phyloP scores from a whole-genome alignment of 1,284 basidiomycete species.

The Melampsora larici-populina region DNA sequence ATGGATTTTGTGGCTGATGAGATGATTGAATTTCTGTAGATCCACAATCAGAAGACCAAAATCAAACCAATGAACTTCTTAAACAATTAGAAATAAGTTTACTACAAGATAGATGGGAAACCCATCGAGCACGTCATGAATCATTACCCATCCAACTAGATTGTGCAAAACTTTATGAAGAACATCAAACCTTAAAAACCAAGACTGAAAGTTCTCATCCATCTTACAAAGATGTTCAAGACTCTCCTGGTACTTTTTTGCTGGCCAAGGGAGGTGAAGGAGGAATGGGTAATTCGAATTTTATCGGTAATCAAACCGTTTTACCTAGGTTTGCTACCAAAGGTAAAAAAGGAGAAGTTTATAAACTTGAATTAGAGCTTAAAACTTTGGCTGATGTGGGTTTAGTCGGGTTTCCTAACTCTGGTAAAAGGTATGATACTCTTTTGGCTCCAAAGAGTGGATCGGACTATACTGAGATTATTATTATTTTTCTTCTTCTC shows the following conservation, averaged over 20 bases:
- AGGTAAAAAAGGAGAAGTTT: slow-evolving; percentile 74
- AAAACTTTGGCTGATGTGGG: slow-evolving; percentile 92
- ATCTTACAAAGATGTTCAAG: slow-evolving; percentile 16
- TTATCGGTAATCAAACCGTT: slow-evolving; percentile 54
- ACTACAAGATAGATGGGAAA: slow-evolving; percentile 43
- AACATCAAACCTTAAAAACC: slow-evolving; percentile 61
- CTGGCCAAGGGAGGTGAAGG: slow-evolving; percentile 75
- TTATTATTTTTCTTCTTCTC: no score
- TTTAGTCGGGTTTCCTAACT: slow-evolving; percentile 92
- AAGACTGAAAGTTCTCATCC: neutral
- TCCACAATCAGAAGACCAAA: slow-evolving; percentile 38
- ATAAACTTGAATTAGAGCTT: slow-evolving; percentile 84
- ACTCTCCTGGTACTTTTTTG: slow-evolving; percentile 59
- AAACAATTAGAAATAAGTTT: slow-evolving; percentile 38
- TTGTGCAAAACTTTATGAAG: slow-evolving; percentile 54
- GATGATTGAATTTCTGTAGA: slow-evolving; percentile 6
- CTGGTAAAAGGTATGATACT: slow-evolving; percentile 58
- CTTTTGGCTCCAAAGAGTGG: neutral
- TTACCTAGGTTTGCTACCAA: slow-evolving; percentile 56
- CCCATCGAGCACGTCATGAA: slow-evolving; percentile 45
- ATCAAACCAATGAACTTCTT: slow-evolving; percentile 34
- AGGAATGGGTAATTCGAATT: slow-evolving; percentile 74
- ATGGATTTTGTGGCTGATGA: neutral
- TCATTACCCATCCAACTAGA: slow-evolving; percentile 37
- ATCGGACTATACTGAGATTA: slow-evolving; percentile 60